phyloP scores from a whole-genome alignment of 192 early-diverging fungal species.

The Piromyces sp. region DNA sequence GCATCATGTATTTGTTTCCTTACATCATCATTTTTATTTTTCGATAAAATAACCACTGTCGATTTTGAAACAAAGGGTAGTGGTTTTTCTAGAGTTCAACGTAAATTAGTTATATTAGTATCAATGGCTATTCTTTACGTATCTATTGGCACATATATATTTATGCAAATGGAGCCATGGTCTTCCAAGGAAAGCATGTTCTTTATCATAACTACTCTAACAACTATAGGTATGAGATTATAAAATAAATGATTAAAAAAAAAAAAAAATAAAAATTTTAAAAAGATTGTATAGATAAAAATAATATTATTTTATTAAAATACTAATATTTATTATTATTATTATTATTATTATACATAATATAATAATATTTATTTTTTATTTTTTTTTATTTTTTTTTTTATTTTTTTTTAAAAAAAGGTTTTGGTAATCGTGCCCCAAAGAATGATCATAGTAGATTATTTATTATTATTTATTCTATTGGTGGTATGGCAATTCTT shows the following conservation, averaged over 20 bases:
- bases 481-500: neutral
- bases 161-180: neutral
- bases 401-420: neutral
- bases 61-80: neutral
- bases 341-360: too few species aligned
- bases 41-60: neutral
- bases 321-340: too few species aligned
- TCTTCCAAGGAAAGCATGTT: neutral
- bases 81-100: neutral
- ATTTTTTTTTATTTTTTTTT: too few species aligned
- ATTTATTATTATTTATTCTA: neutral
- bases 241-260: too few species aligned
- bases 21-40: neutral
- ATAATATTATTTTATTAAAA: too few species aligned
- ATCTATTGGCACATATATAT: neutral
- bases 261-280: too few species aligned
- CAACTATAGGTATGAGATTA: neutral
- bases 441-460: neutral
- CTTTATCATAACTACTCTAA: neutral
- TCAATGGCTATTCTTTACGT: neutral
- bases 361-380: too few species aligned
- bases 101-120: neutral
- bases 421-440: neutral
- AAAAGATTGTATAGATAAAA: too few species aligned
- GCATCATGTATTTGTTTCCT: neutral